Evolutionary conservation across 176 grass and related monocot genomes (phyloP), one percentile per base, ranked within the genome.

Genomic region (Ensete ventricosum): DNA sequence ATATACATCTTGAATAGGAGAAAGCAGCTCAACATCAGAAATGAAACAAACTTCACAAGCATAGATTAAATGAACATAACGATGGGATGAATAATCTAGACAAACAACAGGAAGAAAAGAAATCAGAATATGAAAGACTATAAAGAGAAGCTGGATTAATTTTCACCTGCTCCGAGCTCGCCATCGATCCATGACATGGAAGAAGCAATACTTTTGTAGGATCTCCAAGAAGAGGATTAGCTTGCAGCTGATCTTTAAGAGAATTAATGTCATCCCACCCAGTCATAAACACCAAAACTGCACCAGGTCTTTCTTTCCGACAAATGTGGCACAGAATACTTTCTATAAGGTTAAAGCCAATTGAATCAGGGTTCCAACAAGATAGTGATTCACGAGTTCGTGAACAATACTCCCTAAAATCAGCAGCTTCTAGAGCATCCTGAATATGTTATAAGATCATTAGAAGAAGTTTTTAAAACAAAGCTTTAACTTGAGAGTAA

Each of bases 191-290:
- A 79, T 99, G 95, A 55, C 95, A 99, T 74, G 95, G 80, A 73
- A 99, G 95, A 68, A 99, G 72, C 75, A 99, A 87, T 84, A 99
- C 95, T 80, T 90, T 94, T 76, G 64, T 84, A 80, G 90, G 86
- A 85, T 99, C 88, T 26, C 95, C 95, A 83, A 99, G 84, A 73
- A 99, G 58, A 49, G 86, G 90, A 83, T 99, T 99, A 75, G 95
- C 76, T 81, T 91, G 86, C 80, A 99, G 76, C 82, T 99, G 95
- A 72, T 99, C 95, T 82, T 99, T 99, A 34, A 99, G 70, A 16
- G 88, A 79, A 82, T 99, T 99, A 71, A 99, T 99, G 76, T 99
- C 95, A 93, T 99, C 95, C 95, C 95, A 99, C 34, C 95, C 95
- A 80, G 95, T 99, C 95, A 99, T 99, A 85, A 99, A 99, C 69